These are phyloP conservation scores for Neurospora sp. DNA, from an alignment of 495 filamentous ascomycete genomes.

Conservation along the genomic window DNA sequence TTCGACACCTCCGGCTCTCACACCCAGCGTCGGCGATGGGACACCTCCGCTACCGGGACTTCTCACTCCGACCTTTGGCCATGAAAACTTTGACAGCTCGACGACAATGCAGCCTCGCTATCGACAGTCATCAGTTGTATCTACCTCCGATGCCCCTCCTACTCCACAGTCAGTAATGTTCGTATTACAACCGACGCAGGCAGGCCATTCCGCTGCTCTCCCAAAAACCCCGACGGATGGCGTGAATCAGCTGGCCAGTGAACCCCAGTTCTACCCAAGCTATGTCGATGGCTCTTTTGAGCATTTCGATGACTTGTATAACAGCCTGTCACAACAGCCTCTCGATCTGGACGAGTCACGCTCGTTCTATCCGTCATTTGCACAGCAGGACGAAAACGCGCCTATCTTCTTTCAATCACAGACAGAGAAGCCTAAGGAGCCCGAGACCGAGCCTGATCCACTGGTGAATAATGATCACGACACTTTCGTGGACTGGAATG, in stretches of 20 bases:
- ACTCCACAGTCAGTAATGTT: neutral
- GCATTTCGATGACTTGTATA: neutral
- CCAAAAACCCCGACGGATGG: neutral
- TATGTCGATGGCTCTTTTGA: neutral
- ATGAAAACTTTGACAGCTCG: neutral
- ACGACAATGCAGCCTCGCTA: neutral
- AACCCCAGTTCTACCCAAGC: neutral
- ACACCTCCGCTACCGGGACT: neutral
- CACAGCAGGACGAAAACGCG: neutral
- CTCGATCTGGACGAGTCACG: neutral
- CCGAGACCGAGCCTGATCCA: neutral
- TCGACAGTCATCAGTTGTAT: neutral
- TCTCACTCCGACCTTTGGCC: neutral
- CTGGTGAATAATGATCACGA: neutral
- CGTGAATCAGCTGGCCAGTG: neutral
- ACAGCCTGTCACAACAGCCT: neutral
- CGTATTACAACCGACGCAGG: neutral
- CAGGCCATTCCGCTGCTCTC: neutral
- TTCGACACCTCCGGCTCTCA: neutral
- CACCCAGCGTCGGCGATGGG: neutral
- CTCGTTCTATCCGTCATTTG: neutral
- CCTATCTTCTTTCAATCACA: neutral
- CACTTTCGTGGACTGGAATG: neutral
- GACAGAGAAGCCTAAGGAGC: neutral
- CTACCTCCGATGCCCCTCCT: neutral